These are phyloP conservation scores for Talaromyces sp. DNA, from an alignment of 2,329 filamentous ascomycete genomes.

Conservation along the genomic window DNA sequence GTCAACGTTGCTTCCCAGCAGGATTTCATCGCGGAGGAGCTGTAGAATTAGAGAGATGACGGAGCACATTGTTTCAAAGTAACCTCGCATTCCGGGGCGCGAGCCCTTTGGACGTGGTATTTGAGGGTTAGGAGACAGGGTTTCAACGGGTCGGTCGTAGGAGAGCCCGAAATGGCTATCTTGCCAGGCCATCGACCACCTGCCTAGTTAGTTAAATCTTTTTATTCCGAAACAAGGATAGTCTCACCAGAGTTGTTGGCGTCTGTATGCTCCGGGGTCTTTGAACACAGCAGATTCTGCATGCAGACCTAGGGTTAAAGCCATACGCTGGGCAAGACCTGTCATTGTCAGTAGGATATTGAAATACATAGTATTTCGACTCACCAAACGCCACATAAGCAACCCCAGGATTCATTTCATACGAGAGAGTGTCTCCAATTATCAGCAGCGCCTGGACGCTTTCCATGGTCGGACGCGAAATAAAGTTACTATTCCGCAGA, in stretches of 20 bases:
- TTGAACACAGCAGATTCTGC: conserved; percentile 53
- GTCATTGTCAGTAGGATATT: conserved; percentile 5
- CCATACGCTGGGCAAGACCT: conserved; percentile 57
- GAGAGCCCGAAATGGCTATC: conserved; percentile 60
- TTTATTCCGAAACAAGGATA: no score
- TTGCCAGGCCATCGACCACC: conserved; percentile 62
- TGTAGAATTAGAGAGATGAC: conserved; percentile 52
- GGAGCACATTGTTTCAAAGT: conserved; percentile 56
- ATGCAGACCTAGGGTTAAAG: conserved; percentile 57
- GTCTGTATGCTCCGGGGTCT: conserved; percentile 42
- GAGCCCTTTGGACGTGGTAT: conserved; percentile 48
- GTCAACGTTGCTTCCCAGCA: conserved; percentile 49
- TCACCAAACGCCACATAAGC: conserved; percentile 56
- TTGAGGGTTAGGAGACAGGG: conserved; percentile 47
- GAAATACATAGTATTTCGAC: conserved; percentile 10
- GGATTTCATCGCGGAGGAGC: conserved; percentile 55
- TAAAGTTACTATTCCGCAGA: conserved; percentile 60
- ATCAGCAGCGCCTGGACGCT: conserved; percentile 59
- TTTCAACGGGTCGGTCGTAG: conserved; percentile 57
- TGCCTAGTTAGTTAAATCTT: conserved; percentile 14
- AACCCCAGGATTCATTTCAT: conserved; percentile 62
- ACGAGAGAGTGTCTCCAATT: conserved; percentile 58
- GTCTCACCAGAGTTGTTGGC: conserved; percentile 40
- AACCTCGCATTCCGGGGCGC: conserved; percentile 48
- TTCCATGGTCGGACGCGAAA: conserved; percentile 57